These are phyloP conservation scores for Calonectria multiphialidica DNA, from an alignment of 2,329 filamentous ascomycete genomes.

Conservation along the genomic window DNA sequence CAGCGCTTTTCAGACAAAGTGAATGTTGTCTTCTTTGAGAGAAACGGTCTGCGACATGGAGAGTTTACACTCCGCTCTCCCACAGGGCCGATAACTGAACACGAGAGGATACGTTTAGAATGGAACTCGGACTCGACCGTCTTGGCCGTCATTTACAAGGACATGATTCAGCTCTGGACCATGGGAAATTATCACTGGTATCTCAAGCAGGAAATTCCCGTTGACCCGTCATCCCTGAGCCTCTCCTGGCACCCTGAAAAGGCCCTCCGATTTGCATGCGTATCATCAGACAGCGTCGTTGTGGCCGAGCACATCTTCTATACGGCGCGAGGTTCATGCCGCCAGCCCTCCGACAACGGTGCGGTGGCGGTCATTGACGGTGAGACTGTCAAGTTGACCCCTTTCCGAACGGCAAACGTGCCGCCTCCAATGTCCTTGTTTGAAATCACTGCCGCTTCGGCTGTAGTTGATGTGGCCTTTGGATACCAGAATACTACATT, in stretches of 20 bases:
- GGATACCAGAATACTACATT: slow-evolving; percentile 73
- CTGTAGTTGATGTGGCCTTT: slow-evolving; percentile 81
- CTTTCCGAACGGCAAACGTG: slow-evolving; percentile 84
- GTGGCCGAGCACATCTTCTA: slow-evolving; percentile 77
- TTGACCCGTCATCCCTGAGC: slow-evolving; percentile 48
- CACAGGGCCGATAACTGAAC: slow-evolving; percentile 67
- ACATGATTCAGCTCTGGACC: slow-evolving; percentile 92
- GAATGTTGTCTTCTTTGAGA: slow-evolving; percentile 94
- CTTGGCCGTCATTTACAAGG: slow-evolving; percentile 81
- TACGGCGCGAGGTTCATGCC: slow-evolving; percentile 75
- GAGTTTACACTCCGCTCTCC: slow-evolving; percentile 84
- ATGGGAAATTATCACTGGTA: slow-evolving; percentile 99
- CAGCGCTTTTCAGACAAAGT: slow-evolving; percentile 77
- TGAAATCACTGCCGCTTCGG: slow-evolving; percentile 73
- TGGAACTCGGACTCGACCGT: slow-evolving; percentile 97
- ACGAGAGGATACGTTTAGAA: slow-evolving; percentile 72
- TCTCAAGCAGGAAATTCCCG: slow-evolving; percentile 86
- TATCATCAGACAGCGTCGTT: slow-evolving; percentile 63
- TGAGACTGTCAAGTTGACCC: slow-evolving; percentile 82
- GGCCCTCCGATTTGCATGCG: slow-evolving; percentile 74
- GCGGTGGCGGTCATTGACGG: slow-evolving; percentile 89
- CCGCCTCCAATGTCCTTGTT: slow-evolving; percentile 94
- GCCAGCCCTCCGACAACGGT: slow-evolving; percentile 81
- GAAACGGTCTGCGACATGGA: slow-evolving; percentile 96
- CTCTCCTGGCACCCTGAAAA: slow-evolving; percentile 90